Base-by-base conservation (phyloP, 495 filamentous ascomycete species). In the Talaromyces thailandensis region DNA sequence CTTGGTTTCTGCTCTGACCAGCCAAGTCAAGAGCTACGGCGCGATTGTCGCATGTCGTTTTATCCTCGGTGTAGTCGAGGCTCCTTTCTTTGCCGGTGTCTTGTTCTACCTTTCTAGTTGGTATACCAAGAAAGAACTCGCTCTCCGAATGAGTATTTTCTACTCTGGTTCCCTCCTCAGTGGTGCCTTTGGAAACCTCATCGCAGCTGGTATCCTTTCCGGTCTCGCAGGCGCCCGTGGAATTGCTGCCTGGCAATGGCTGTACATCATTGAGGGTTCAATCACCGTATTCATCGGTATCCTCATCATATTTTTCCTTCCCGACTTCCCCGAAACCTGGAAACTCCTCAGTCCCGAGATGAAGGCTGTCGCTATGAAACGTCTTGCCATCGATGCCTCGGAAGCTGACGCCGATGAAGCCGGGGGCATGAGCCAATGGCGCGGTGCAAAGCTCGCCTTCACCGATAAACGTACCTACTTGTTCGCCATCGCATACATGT, bases 161-260 rank as follows among this genome's bases (percentile, higher is more conserved):
- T 88, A 88, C 72, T 86, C 83, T 56, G 84, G 83, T 18, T 85
- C 86, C 5, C 75, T 86, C 16, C 69, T 88, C 11, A 79, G 75
- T 64, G 85, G 86, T 16, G 86, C 86, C 2, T 88, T 89, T 69
- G 84, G 84, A 8, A 85, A 85, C 11, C 71, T 88, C 23, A 77
- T 90, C 23, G 82, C 84, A 4, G 76, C 80, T n/a, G 79, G 84
- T 28, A 79, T 83, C 31, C 65, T 81, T 21, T 63, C 67, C 8
- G 78, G 76, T 1, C 63, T 84, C 16, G 70, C 68, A 18, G 76
- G 76, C 29, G 62, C 71, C 1, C 71, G 68, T 7, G 80, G 80
- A 18, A 43, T 80, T 40, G 69, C 72, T 0, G 71, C 78, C 7
- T 83, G 81, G 80, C 77, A 80, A 59, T 82, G 79, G 81, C 70